These are phyloP conservation scores for Cercospora canescens DNA, from an alignment of 2,329 filamentous ascomycete genomes.

Conservation along the genomic window DNA sequence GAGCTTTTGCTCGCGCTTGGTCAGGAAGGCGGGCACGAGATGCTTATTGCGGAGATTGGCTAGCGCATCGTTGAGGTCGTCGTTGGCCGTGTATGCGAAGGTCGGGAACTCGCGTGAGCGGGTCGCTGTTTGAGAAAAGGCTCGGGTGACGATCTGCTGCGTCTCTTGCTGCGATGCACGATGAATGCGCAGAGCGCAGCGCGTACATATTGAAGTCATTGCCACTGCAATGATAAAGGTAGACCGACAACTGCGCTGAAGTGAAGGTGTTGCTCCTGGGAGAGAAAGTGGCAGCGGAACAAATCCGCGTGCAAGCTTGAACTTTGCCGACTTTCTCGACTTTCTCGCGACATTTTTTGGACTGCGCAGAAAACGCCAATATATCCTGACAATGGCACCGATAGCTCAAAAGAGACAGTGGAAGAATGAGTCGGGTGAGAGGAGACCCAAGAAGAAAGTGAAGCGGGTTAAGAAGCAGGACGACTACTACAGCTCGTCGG, in stretches of 20 bases:
- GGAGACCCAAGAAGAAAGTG: slow-evolving; percentile 52
- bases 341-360: neutral
- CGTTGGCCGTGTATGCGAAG: slow-evolving; percentile 43
- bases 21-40: slow-evolving; percentile 48
- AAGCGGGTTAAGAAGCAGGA: slow-evolving; percentile 63
- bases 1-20: slow-evolving; percentile 41
- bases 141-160: slow-evolving; percentile 19
- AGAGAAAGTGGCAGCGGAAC: neutral
- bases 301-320: neutral
- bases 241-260: neutral
- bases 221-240: neutral
- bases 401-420: slow-evolving; percentile 36
- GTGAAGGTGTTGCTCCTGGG: neutral
- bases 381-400: slow-evolving; percentile 26
- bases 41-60: slow-evolving; percentile 43
- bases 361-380: neutral
- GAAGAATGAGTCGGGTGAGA: slow-evolving; percentile 60
- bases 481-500: slow-evolving; percentile 64
- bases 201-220: slow-evolving; percentile 32
- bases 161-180: slow-evolving; percentile 25
- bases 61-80: slow-evolving; percentile 44
- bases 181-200: slow-evolving; percentile 36
- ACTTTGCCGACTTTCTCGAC: neutral
- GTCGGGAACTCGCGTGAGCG: slow-evolving; percentile 35
- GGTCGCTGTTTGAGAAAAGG: slow-evolving; percentile 28